Evolutionary conservation across 306 rosid species (phyloP).

Genomic region (Luffa acutangula): DNA sequence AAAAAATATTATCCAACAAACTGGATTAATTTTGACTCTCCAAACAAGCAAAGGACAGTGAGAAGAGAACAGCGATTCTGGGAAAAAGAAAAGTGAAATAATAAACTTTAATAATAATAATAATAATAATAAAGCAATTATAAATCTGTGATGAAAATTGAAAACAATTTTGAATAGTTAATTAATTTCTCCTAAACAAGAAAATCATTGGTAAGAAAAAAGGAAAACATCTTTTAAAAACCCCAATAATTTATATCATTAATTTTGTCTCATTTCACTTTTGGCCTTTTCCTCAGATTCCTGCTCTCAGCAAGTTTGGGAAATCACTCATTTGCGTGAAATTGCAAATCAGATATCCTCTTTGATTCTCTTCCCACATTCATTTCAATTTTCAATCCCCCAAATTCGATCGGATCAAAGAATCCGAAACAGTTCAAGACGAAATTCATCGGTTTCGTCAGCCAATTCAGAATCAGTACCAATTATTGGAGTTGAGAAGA

Average conservation of each 20-base stretch:
- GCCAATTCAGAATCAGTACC: not conserved
- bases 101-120: not conserved
- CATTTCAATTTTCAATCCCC: not conserved
- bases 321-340: not conserved
- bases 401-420: not conserved
- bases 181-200: not conserved
- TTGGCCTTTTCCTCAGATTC: not conserved
- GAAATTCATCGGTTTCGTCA: not conserved
- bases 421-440: not conserved
- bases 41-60: not conserved
- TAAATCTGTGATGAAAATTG: not conserved
- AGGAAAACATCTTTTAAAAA: not conserved
- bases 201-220: not conserved
- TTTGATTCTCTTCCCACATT: not conserved
- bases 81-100: not conserved
- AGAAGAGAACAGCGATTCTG: too few relatives aligned
- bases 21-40: not conserved
- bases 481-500: not conserved
- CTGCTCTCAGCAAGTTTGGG: not conserved
- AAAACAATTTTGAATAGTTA: not conserved
- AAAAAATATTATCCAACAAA: not conserved
- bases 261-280: not conserved
- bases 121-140: not conserved
- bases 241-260: not conserved
- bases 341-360: not conserved